phyloP scores from a whole-genome alignment of 371 early-diverging fungal genomes.

The Smittium mucronatum region DNA sequence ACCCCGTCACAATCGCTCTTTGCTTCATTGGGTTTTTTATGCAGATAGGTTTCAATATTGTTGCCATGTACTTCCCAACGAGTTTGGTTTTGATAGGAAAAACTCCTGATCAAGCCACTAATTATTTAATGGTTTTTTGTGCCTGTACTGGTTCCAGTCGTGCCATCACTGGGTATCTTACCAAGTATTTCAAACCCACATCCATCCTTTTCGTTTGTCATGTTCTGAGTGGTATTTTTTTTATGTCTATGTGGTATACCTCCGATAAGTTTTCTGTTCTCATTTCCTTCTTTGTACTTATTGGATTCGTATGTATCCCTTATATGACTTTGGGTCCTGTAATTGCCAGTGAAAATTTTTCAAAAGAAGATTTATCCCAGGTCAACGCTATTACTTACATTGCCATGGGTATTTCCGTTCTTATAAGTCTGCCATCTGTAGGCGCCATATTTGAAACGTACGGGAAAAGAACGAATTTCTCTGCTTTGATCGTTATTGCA shows the following conservation, averaged over 20 bases:
- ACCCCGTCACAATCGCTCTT: not conserved
- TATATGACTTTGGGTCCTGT: not conserved
- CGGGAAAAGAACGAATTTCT: not conserved
- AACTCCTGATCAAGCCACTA: not conserved
- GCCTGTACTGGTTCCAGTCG: not conserved
- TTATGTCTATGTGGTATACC: not conserved
- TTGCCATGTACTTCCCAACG: not conserved
- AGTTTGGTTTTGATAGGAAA: not conserved
- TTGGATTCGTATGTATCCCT: not conserved
- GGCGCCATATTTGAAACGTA: not conserved
- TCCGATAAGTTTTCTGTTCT: not conserved
- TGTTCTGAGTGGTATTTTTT: not conserved
- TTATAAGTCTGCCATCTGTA: not conserved
- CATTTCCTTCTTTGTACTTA: not conserved
- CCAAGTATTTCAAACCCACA: slow-evolving; percentile 43
- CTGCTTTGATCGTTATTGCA: not conserved
- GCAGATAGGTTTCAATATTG: not conserved
- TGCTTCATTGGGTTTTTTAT: not conserved
- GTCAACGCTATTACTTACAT: slow-evolving; percentile 2
- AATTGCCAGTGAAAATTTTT: not conserved
- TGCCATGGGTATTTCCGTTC: not conserved
- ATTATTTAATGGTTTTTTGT: slow-evolving; percentile 3
- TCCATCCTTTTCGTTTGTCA: slow-evolving; percentile 34
- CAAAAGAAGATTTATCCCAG: not conserved
- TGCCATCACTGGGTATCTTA: slow-evolving; percentile 2